A percentile compares a stretch with the other conserved stretches of the same genome.
These are phyloP conservation scores for Leccinum broughii DNA, from an alignment of 768 basidiomycete genomes.

Conservation along the genomic window DNA sequence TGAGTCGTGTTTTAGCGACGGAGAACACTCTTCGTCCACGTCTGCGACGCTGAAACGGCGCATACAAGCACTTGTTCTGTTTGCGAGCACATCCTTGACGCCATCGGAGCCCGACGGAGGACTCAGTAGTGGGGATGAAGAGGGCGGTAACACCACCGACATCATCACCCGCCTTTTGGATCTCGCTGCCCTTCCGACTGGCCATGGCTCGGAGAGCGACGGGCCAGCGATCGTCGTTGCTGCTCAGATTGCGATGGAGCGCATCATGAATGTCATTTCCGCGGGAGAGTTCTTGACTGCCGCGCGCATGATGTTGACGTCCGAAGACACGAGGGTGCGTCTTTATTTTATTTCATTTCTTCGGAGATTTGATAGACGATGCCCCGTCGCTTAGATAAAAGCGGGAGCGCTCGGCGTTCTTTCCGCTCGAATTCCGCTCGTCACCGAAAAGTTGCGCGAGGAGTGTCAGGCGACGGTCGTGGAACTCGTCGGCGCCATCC, in stretches of 20 bases:
- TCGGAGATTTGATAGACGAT: neutral
- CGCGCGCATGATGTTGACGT: conserved; percentile 54
- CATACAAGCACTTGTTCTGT: conserved; percentile 66
- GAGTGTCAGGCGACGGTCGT: conserved; percentile 50
- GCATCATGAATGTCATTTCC: conserved; percentile 62
- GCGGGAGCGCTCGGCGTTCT: conserved; percentile 70
- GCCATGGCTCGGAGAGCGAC: conserved; percentile 34
- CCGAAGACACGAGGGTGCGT: conserved; percentile 52
- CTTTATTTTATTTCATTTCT: neutral
- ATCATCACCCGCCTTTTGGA: conserved; percentile 51
- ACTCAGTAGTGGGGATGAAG: conserved; percentile 9
- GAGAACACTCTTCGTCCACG: conserved; percentile 51
- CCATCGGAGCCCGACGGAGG: conserved; percentile 21
- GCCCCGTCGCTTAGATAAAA: conserved; percentile 48
- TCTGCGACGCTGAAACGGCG: conserved; percentile 53
- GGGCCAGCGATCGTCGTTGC: conserved; percentile 45
- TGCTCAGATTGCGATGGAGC: conserved; percentile 53
- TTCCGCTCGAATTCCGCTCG: conserved; percentile 59
- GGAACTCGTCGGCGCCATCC: conserved; percentile 52
- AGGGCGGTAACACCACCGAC: conserved; percentile 37
- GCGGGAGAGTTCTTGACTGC: conserved; percentile 68
- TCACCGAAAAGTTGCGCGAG: conserved; percentile 57
- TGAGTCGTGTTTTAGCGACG: conserved; percentile 45
- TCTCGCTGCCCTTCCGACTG: conserved; percentile 41
- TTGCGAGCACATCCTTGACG: conserved; percentile 56